Evolutionary conservation across 805 yeast species (phyloP), one percentile per base, ranked within the genome.

Genomic region (Clavispora carvajalis): DNA sequence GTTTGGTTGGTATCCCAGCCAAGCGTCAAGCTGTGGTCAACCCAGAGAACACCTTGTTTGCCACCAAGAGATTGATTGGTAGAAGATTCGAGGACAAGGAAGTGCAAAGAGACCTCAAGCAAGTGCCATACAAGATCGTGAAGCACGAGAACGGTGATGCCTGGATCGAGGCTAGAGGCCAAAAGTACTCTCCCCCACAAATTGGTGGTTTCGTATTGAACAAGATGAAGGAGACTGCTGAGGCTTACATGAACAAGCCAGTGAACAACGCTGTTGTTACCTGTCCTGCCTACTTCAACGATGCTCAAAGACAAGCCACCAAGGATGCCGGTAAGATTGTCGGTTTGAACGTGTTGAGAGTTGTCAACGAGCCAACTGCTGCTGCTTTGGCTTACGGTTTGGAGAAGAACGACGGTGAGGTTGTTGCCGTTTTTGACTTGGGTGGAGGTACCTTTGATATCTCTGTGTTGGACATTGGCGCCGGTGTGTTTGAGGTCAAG

Each of bases 361-460:
- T 85, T 50, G 93, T 85, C 51, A 85, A 85, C 74, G 95, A 85
- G 76, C 95, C 95, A 58, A 84, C 93, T 49, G 93, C 93, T 49
- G 93, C 96, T 50, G 96, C 96, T 49, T 74, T 88, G 59, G 96
- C 96, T 50, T 88, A 88, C 69, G 96, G 96, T 73, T 75, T 88
- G 59, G 96, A 88, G 73, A 85, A 84, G 74, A 85, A 82, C 59
- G 80, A 76, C 53, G 76, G 81, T 60, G 82, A 81, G 71, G 84
- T 85, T 48, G 95, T 89, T 57, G 97, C 97, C 48, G 97, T 89
- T 52, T 89, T 90, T 74, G 97, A 89, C 73, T 78, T 89, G 62
- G 97, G 97, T 81, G 97, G 97, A 69, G 97, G 97, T 81, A 89
- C 97, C 59, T 89, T 89, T 66, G 97, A 89, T 84, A 84, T 89